phyloP scores from a whole-genome alignment of 306 rosid species.

The Leucaena leucocephala region DNA sequence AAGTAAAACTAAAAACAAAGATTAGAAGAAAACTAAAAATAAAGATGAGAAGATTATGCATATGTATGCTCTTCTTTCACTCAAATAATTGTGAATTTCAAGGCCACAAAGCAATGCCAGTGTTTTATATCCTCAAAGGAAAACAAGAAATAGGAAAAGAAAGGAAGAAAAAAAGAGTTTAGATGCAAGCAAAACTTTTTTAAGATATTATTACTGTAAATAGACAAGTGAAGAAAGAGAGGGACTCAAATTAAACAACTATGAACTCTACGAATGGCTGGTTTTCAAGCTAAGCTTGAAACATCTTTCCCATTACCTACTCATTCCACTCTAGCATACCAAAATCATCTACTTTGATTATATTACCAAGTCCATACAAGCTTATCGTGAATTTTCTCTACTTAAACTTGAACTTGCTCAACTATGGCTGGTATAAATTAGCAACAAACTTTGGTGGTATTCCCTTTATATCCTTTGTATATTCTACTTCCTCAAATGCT shows the following conservation, averaged over 20 bases:
- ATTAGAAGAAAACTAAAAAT: background rate
- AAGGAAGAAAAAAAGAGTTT: background rate
- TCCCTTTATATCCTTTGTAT: too few relatives aligned
- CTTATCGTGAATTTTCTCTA: too few relatives aligned
- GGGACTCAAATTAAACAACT: background rate
- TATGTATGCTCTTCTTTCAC: background rate
- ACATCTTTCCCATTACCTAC: too few relatives aligned
- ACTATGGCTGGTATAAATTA: too few relatives aligned
- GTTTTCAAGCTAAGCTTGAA: background rate
- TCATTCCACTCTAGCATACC: too few relatives aligned
- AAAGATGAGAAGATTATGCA: background rate
- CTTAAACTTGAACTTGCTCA: too few relatives aligned
- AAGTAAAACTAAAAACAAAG: too few relatives aligned
- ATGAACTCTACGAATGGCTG: background rate
- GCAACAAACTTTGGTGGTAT: too few relatives aligned
- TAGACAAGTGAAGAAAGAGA: background rate
- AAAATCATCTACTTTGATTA: too few relatives aligned
- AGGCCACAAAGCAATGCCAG: background rate
- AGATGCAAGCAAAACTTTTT: background rate
- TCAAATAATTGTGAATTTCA: background rate
- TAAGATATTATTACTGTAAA: background rate
- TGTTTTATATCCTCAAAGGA: background rate
- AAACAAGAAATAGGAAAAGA: background rate
- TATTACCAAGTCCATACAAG: too few relatives aligned
- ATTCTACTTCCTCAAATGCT: too few relatives aligned